Evolutionary conservation across 495 filamentous ascomycete species (phyloP).

Genomic region (Alectoria sarmentosa): DNA sequence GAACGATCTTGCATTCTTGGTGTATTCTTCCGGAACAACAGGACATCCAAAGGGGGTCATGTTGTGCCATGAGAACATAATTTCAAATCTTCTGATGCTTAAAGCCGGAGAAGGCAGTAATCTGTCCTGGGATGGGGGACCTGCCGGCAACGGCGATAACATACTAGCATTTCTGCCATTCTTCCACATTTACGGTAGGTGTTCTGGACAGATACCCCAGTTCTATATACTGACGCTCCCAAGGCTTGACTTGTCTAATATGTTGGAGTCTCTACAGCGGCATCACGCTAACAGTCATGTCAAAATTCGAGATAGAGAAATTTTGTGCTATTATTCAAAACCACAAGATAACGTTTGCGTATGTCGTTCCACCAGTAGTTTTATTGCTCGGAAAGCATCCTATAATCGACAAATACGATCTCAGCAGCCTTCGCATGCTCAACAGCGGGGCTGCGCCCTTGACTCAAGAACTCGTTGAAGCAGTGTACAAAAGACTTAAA

Average conservation of each 20-base stretch:
- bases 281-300: constrained; percentile 64
- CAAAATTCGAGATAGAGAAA: constrained; percentile 73
- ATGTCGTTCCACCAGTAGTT: constrained; percentile 80
- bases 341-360: constrained; percentile 66
- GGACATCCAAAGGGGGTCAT: constrained; percentile 92
- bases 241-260: constrained; percentile 48
- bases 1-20: constrained; percentile 54
- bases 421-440: constrained; percentile 73
- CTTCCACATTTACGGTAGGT: constrained; percentile 79
- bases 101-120: constrained; percentile 52
- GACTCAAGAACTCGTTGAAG: constrained; percentile 72
- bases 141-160: constrained; percentile 58
- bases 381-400: constrained; percentile 76
- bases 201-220: neutral
- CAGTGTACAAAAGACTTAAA: constrained; percentile 65
- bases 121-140: constrained; percentile 52
- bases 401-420: constrained; percentile 67
- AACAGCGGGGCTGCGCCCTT: constrained; percentile 88
- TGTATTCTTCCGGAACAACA: constrained; percentile 88
- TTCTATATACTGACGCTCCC: neutral
- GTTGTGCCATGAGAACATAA: constrained; percentile 75
- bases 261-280: constrained; percentile 61
- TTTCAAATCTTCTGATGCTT: constrained; percentile 59
- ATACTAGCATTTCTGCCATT: constrained; percentile 82
- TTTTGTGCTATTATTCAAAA: constrained; percentile 73